phyloP scores from a whole-genome alignment of 2,329 filamentous ascomycete genomes.

The Aspergillus amoenus region DNA sequence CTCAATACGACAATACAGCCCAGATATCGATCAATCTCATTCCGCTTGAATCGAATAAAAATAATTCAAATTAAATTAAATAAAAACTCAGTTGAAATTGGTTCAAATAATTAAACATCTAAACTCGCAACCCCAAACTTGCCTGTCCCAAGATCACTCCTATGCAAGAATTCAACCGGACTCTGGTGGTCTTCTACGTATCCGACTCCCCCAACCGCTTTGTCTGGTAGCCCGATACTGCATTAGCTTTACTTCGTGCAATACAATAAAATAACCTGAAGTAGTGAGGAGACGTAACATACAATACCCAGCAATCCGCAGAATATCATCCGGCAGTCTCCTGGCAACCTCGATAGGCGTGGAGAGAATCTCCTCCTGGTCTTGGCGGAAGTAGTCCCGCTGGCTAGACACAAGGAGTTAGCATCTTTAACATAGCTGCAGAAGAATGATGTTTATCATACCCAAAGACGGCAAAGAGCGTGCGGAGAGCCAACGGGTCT shows the following conservation, averaged over 20 bases:
- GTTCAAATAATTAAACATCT: background rate
- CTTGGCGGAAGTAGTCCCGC: conserved; percentile 7
- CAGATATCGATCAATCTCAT: too few species aligned
- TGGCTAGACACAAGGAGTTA: background rate
- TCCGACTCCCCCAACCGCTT: conserved; percentile 3
- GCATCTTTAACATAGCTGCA: background rate
- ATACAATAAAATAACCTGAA: too few species aligned
- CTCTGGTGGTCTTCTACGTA: conserved; percentile 10
- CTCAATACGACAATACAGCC: too few species aligned
- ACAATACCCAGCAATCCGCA: conserved; percentile 5
- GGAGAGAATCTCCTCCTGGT: conserved; percentile 3
- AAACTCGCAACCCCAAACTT: conserved; percentile 1
- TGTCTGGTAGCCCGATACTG: background rate
- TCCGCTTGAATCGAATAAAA: background rate
- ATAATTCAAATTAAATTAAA: background rate
- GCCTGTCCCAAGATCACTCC: background rate
- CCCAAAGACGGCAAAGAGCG: conserved; percentile 6
- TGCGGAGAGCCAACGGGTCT: background rate
- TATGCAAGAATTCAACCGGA: conserved; percentile 1
- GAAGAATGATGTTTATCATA: background rate
- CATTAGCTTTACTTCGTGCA: background rate
- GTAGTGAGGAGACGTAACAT: background rate
- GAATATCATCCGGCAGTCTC: conserved; percentile 1
- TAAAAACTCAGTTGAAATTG: background rate
- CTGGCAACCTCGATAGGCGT: conserved; percentile 1